Base-by-base conservation (phyloP, 306 rosid species). In the Vicia villosa region DNA sequence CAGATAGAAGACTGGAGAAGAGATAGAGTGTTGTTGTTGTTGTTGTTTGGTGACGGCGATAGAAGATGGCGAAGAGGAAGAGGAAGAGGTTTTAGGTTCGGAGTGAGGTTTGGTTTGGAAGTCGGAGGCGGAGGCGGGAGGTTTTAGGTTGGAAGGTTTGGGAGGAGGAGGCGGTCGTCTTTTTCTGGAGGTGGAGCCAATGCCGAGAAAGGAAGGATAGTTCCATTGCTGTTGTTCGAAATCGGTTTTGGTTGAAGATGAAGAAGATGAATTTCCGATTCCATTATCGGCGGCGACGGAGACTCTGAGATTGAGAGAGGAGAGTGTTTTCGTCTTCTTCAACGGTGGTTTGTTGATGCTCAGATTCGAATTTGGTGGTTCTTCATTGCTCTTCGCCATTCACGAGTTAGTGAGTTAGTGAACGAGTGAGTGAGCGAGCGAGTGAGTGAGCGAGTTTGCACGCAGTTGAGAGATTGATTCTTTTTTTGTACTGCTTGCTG, bases 201-300 rank as follows among this genome's bases (percentile, higher is more conserved):
- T 87, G 42, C 96, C 90, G 1, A 92, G 88, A 17, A 85, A 80
- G 8, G 98, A 86, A 46, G 96, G 98, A 74, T 79, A 88, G 64
- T 86, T 80, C 87, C 86, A 89, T 41, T 89, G 91, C 7, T 84
- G 81, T 4, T 92, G 72, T 4, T 85, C 63, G 66, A 83, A 73
- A 21, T 81, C 83, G 1, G 77, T 81, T 16, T 59, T 60, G 1
- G 20, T 2, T 1, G 70, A 0, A 21, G 77, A 1, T 2, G 59
- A 14, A 10, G 43, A 14, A 10, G 43, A 11, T 1, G 81, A n/a
- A 21, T 7, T 55, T 55, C 47, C 77, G 32, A 10, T 58, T 55
- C 52, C 78, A 52, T 55, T 83, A 7, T 69, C 64, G 6, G 28
- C n/a, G 21, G 57, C 6, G 5, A 13, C n/a, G 24, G 86, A 80